Evolutionary conservation across 202 grass and related monocot genomes (phyloP), one percentile per base, ranked within the genome.

Genomic region (Brachypodium distachyon): DNA sequence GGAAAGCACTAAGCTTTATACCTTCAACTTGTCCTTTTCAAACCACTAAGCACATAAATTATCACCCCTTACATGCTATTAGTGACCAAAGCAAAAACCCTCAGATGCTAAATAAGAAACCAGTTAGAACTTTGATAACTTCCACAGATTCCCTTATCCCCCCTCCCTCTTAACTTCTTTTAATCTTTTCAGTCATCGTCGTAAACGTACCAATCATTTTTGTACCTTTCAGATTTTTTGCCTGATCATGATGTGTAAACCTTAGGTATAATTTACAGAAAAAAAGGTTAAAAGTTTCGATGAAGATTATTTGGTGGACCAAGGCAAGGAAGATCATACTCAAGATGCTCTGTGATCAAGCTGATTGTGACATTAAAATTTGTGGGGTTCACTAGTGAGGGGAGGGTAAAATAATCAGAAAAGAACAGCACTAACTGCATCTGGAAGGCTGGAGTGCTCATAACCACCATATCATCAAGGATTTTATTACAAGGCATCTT

Each of bases 341-440:
- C 67, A 81, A 90, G 84, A 92, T 94, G 91, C 82, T 78, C 69
- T 63, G 76, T n/a, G 41, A 97, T 90, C 91, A 62, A 83, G 51
- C 56, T 92, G 94, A 94, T 65, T 65, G 79, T 74, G 86, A 97
- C 86, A 90, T 72, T 85, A 70, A 81, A 48, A 67, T 81, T 88
- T 88, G 67, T 86, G 72, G 78, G 64, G 72, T 82, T 81, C 54
- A 87, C 37, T 87, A 64, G 77, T 77, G 75, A 87, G 23, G 75
- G 37, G 6, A 46, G 29, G n/a, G 3, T 7, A 72, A 69, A 76
- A 46, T 46, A 11, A 32, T 21, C 69, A 60, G 53, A 87, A 81
- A 88, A 85, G 58, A 84, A 78, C 31, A 87, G 70, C 90, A 91
- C 78, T 90, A 72, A 96, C 49, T 81, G 81, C 89, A 90, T 85